Evolutionary conservation across 139 green algal species (phyloP), one percentile per base, ranked within the genome.

Genomic region (Ulvella scutata): DNA sequence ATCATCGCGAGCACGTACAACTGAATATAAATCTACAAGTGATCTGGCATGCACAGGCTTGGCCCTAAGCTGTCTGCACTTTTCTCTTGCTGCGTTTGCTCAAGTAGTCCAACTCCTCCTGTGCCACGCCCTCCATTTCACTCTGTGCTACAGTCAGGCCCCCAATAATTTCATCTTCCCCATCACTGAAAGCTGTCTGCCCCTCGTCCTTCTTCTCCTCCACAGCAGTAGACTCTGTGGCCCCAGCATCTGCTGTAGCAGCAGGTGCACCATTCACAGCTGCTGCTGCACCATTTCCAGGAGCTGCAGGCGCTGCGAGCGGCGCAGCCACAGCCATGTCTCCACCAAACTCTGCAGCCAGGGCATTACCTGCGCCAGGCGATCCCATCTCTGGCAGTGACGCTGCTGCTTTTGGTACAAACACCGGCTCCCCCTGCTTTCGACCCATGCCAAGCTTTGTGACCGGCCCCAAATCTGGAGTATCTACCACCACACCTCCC

Each of bases 391-490:
- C 51, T 29, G 51, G 51, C 51, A 67, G 20, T 23, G 51, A 9
- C 6, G 13, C 10, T 67, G 51, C 51, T 31, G 51, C 62, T 43
- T 74, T 67, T 10, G 51, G 51, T 67, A 26, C n/a, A 36, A 26
- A 36, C 13, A 67, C 62, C 4, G 23, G 28, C 21, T 33, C 73
- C 74, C 85, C 83, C 2, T 43, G n/a, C 4, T 78, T 60, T 2
- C 85, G 74, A 0, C 82, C 81, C 9, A 82, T 86, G n/a, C 84
- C 85, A 2, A 84, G 83, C 78, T 88, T 88, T 31, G 85, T 91
- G 37, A 91, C 82, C 0, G 87, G 87, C n/a, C 85, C 85, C 36
- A 61, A 39, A 43, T 61, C 38, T 38, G 67, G 60, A 37, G 21
- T 72, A 38, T 77, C 29, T 20, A 73, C 74, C 62, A 43, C 31